Conservation (phyloP, 768 basidiomycete species). For the Trametes coccinea region DNA sequence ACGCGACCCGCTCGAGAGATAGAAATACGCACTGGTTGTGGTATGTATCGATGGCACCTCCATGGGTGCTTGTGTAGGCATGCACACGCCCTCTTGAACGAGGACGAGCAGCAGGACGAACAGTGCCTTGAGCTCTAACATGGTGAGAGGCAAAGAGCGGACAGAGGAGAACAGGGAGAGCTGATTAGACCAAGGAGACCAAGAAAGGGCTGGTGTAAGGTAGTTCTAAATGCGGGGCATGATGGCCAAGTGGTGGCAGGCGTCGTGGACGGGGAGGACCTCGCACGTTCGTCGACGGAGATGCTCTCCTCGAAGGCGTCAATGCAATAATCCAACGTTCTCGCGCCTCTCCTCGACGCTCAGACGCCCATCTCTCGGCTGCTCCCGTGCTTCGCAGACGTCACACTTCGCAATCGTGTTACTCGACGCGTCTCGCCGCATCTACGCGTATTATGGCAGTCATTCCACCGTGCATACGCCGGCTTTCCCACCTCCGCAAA, state of each 20-base stretch:
- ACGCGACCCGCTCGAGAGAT: constrained; percentile 3
- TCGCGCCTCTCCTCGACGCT: neutral
- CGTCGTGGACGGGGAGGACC: neutral
- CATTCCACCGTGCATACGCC: too few relatives aligned
- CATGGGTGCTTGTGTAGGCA: constrained; percentile 45
- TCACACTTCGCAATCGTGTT: neutral
- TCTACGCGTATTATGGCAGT: neutral
- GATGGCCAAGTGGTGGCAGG: constrained; percentile 1
- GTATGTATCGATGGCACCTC: constrained; percentile 35
- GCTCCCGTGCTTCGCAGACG: neutral
- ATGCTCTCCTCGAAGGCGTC: neutral
- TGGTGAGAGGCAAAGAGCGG: constrained; percentile 9
- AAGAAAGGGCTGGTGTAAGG: constrained; percentile 8
- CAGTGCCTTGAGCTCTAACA: constrained; percentile 26
- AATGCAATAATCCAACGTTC: neutral
- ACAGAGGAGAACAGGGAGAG: neutral
- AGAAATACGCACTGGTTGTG: constrained; percentile 17
- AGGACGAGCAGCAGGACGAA: constrained; percentile 29
- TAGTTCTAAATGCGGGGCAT: constrained; percentile 14
- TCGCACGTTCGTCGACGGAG: constrained; percentile 26
- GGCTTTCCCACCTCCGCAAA: too few relatives aligned
- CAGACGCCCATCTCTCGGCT: neutral
- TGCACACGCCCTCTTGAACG: constrained; percentile 32
- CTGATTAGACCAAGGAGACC: constrained; percentile 5
- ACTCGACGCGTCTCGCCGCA: constrained; percentile 2